These are phyloP conservation scores for Aspergillus sp. DNA, from an alignment of 2,329 filamentous ascomycete genomes.

Conservation along the genomic window DNA sequence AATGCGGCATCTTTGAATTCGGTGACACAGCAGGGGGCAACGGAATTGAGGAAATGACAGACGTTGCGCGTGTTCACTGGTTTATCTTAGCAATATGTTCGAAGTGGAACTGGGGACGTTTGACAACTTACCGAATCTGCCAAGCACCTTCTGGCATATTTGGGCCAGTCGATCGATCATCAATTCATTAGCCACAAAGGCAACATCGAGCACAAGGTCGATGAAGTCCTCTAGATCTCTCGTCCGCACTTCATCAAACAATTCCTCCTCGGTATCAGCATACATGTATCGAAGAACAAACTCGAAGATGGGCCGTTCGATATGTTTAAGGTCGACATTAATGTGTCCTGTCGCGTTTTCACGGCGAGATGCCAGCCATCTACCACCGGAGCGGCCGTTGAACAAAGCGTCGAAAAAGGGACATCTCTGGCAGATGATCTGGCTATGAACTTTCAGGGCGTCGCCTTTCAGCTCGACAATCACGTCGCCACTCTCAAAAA, in stretches of 20 bases:
- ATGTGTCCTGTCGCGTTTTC: slow-evolving; percentile 52
- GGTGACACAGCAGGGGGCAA: slow-evolving; percentile 77
- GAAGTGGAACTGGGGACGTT: not conserved
- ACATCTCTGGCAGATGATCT: slow-evolving; percentile 76
- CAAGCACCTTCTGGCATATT: slow-evolving; percentile 81
- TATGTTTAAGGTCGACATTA: slow-evolving; percentile 78
- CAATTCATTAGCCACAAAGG: slow-evolving; percentile 86
- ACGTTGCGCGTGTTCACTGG: slow-evolving; percentile 80
- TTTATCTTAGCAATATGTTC: slow-evolving; percentile 20
- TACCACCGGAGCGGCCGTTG: slow-evolving; percentile 78
- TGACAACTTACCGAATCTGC: slow-evolving; percentile 64
- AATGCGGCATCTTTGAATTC: slow-evolving; percentile 86
- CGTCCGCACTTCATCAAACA: slow-evolving; percentile 76
- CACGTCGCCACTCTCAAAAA: slow-evolving; percentile 78
- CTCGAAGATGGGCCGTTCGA: slow-evolving; percentile 69
- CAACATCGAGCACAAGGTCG: slow-evolving; percentile 85
- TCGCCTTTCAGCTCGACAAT: slow-evolving; percentile 75
- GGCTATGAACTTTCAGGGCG: slow-evolving; percentile 69
- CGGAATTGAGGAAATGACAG: slow-evolving; percentile 77
- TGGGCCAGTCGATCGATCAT: slow-evolving; percentile 92
- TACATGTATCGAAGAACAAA: slow-evolving; percentile 82
- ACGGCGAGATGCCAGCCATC: slow-evolving; percentile 75
- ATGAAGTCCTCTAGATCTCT: slow-evolving; percentile 78
- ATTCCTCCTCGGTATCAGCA: slow-evolving; percentile 72
- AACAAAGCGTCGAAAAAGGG: slow-evolving; percentile 93